Evolutionary conservation across 352 stramenopile genomes (phyloP).

Genomic region (Phytophthora megakarya): DNA sequence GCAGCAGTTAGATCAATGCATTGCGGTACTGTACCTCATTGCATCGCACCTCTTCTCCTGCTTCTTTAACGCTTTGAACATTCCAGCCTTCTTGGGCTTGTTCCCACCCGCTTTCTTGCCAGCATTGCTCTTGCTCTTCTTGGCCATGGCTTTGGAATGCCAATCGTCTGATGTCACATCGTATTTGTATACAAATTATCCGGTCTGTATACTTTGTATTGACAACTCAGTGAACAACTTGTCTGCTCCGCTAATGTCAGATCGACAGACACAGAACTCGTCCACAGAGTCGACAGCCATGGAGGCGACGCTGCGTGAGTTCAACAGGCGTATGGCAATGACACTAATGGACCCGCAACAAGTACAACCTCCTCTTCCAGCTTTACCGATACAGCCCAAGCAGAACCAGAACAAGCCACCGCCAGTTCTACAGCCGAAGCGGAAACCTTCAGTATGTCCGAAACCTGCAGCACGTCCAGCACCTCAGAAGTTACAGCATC

Average conservation of each 20-base stretch:
- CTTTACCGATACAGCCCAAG: too few species aligned
- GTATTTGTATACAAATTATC: neutral
- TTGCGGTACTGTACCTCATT: neutral
- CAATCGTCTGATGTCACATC: conserved; percentile 9
- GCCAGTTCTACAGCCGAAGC: too few species aligned
- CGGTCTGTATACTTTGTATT: neutral
- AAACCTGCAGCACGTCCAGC: neutral
- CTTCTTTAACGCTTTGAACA: conserved; percentile 79
- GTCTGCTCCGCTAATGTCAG: neutral
- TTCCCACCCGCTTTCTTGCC: conserved; percentile 49
- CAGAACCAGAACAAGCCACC: too few species aligned
- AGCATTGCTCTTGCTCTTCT: conserved; percentile 42
- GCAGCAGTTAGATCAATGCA: neutral
- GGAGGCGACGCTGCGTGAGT: conserved; percentile 12
- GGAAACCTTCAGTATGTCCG: too few species aligned
- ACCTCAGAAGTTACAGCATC: neutral
- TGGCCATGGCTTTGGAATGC: conserved; percentile 41
- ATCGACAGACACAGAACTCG: neutral
- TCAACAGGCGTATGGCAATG: conserved; percentile 10
- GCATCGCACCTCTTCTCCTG: conserved; percentile 52
- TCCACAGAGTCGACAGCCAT: neutral
- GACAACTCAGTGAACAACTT: neutral
- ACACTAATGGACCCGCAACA: neutral
- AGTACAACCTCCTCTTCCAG: neutral
- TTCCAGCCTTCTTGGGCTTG: conserved; percentile 63